A percentile compares a stretch with the other conserved stretches of the same genome.
phyloP scores from a whole-genome alignment of 1,284 basidiomycete species.

The Polyporus tsugae region DNA sequence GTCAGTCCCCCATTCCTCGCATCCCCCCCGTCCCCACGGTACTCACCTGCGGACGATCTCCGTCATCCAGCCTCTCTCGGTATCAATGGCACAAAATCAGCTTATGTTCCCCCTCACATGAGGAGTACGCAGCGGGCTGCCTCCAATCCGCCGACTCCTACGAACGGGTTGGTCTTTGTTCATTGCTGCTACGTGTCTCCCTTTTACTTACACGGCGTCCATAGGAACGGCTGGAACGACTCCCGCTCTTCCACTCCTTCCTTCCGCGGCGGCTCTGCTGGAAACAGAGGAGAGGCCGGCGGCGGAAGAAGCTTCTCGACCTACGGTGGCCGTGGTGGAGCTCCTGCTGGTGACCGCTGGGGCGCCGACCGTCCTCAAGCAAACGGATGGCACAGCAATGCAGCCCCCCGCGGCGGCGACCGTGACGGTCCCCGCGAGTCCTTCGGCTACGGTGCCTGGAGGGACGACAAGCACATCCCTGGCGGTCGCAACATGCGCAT shows the following conservation, averaged over 20 bases:
- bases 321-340: constrained; percentile 48
- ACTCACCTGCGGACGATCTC: constrained; percentile 31
- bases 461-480: constrained; percentile 86
- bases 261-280: constrained; percentile 56
- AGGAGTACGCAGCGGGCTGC: constrained; percentile 84
- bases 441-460: constrained; percentile 87
- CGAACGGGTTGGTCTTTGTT: constrained; percentile 56
- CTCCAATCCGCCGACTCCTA: constrained; percentile 55
- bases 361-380: constrained; percentile 53
- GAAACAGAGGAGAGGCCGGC: constrained; percentile 40
- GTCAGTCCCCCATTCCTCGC: constrained; percentile 54
- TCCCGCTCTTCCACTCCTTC: constrained; percentile 66
- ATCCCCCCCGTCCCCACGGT: constrained; percentile 17
- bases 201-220: constrained; percentile 24
- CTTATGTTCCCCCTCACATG: constrained; percentile 95
- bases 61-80: constrained; percentile 64
- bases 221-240: constrained; percentile 78
- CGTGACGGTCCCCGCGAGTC: constrained; percentile 57
- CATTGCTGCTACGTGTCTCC: constrained; percentile 30
- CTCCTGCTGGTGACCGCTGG: constrained; percentile 50
- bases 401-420: constrained; percentile 40
- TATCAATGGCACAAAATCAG: constrained; percentile 76
- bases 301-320: constrained; percentile 57
- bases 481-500: constrained; percentile 86
- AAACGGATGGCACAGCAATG: constrained; percentile 46